These are phyloP conservation scores for Proliferodiscus dingleyae DNA, from an alignment of 2,329 filamentous ascomycete genomes.

Conservation along the genomic window DNA sequence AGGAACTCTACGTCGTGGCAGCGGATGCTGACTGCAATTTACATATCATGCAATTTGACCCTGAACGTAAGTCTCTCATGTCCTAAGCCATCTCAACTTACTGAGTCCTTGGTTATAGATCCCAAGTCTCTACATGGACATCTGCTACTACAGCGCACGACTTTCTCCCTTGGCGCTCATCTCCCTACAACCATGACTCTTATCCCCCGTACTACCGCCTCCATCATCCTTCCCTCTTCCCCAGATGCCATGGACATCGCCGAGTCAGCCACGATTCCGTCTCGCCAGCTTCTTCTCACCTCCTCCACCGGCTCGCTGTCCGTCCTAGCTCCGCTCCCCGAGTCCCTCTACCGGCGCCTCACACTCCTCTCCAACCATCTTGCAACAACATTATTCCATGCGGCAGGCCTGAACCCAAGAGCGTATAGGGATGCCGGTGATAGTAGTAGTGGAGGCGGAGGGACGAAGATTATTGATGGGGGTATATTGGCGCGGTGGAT, in stretches of 20 bases:
- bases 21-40: constrained; percentile 81
- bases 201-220: constrained; percentile 59
- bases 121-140: constrained; percentile 89
- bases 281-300: constrained; percentile 59
- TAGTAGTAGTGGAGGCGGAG: constrained; percentile 41
- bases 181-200: constrained; percentile 70
- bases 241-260: constrained; percentile 29
- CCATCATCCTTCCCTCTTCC: constrained; percentile 42
- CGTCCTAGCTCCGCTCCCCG: constrained; percentile 70
- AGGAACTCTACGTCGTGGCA: constrained; percentile 75
- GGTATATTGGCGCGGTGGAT: constrained; percentile 69
- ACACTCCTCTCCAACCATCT: constrained; percentile 78
- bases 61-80: constrained; percentile 66
- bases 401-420: constrained; percentile 77
- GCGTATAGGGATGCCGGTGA: constrained; percentile 65
- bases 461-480: constrained; percentile 64
- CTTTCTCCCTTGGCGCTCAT: constrained; percentile 81
- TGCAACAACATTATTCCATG: constrained; percentile 66
- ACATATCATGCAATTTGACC: constrained; percentile 89
- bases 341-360: constrained; percentile 78
- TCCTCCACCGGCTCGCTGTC: constrained; percentile 72
- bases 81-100: background rate
- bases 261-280: constrained; percentile 31
- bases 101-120: constrained; percentile 47
- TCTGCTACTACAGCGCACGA: constrained; percentile 77